A percentile compares a stretch with the other conserved stretches of the same genome.
phyloP scores from a whole-genome alignment of 805 yeast genomes.

The Barnettozyma siamensis region DNA sequence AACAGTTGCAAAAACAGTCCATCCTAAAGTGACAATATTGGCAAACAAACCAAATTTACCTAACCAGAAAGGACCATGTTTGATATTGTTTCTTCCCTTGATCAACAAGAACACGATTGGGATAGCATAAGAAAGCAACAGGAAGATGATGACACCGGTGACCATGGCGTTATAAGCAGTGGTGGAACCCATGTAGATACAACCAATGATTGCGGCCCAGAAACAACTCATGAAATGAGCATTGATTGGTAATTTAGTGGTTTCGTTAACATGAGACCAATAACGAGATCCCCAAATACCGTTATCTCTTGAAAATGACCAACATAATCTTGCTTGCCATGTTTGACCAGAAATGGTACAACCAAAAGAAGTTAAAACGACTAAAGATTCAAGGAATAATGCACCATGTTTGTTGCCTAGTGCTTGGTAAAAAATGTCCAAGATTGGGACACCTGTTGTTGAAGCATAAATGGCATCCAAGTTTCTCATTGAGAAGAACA shows the following conservation, averaged over 20 bases:
- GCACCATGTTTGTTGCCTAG: slow-evolving; percentile 48
- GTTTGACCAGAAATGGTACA: slow-evolving; percentile 58
- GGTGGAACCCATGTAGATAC: slow-evolving; percentile 56
- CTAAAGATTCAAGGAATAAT: slow-evolving; percentile 39
- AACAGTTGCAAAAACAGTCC: slow-evolving; percentile 53
- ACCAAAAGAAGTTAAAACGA: slow-evolving; percentile 49
- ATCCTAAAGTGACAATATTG: slow-evolving; percentile 44
- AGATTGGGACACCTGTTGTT: slow-evolving; percentile 51
- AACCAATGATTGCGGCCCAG: slow-evolving; percentile 48
- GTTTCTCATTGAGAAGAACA: slow-evolving; percentile 53
- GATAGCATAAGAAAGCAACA: slow-evolving; percentile 49
- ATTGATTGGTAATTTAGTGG: slow-evolving; percentile 46
- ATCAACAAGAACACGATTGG: slow-evolving; percentile 45
- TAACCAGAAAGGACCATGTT: slow-evolving; percentile 62
- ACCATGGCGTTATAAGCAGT: slow-evolving; percentile 65
- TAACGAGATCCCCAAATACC: slow-evolving; percentile 48
- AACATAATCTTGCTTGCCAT: slow-evolving; percentile 61
- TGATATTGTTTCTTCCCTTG: slow-evolving; percentile 45
- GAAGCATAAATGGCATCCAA: slow-evolving; percentile 42
- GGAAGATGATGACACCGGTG: slow-evolving; percentile 51
- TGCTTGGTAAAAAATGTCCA: slow-evolving; percentile 58
- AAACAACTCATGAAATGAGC: slow-evolving; percentile 50
- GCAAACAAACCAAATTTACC: slow-evolving; percentile 47
- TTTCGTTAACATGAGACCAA: slow-evolving; percentile 42
- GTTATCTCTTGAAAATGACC: slow-evolving; percentile 63